Base-by-base conservation (phyloP, 208 protist species). In the Wallacemonas sp. region DNA sequence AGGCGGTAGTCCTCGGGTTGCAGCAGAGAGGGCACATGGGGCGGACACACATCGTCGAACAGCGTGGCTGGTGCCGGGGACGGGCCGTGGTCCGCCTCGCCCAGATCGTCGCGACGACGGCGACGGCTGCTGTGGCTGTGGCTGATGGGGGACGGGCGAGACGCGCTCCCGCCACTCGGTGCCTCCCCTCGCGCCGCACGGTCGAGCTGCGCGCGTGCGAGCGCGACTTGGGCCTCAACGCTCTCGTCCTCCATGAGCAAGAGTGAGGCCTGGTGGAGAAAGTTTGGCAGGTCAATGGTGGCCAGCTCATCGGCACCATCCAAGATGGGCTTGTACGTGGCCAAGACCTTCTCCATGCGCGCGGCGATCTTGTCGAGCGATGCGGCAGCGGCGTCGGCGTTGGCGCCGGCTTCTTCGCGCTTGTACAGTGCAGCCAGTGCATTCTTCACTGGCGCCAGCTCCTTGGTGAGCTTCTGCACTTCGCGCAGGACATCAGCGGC, bases 401-500 rank as follows among this genome's bases (percentile, higher is more conserved):
- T 81, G 14, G 84, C 76, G 49, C 74, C 81, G 8, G 71, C 63
- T 41, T 65, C 57, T 71, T 93, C 86, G 3, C 89, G 77, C 65
- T 91, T 93, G 45, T 84, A 45, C 23, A 95, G 66, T 0, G 83
- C 70, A 10, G 76, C 48, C 18, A 95, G 62, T 2, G 89, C 89
- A 23, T 79, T 75, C 22, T 89, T 90, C 4, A 95, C 86, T 1
- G 89, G 89, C 29, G 84, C 74, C 14, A 95, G 68, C 66, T 95
- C 89, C 57, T 90, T 89, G 29, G 73, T 76, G 4, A 95, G 73
- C 50, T 95, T 92, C 63, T 87, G 79, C 29, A 95, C 61, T 57
- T 91, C 76, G 2, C 84, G 86, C 36, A 92, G 57, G 16, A 79
- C 70, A 18, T 95, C 89, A 31, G 67, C 31, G 36, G 84, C 71